These are phyloP conservation scores for Chlorella ohadii DNA, from an alignment of 139 green algal species.

Conservation along the genomic window DNA sequence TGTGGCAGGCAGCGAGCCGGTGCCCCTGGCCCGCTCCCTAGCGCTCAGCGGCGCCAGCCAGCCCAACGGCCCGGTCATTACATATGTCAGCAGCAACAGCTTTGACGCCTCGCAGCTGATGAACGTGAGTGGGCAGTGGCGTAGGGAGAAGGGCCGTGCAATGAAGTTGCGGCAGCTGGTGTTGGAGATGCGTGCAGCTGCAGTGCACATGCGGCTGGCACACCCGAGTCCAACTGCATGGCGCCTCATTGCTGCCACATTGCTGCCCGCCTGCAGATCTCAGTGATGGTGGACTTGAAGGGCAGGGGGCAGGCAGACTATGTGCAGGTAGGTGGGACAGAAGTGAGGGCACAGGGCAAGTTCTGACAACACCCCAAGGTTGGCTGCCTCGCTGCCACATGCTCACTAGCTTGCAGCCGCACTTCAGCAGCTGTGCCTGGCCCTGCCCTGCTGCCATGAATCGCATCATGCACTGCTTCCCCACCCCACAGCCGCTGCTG, in stretches of 20 bases:
- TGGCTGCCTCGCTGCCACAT: too few relatives aligned
- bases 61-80: background rate
- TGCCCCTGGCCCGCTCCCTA: background rate
- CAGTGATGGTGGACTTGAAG: background rate
- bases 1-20: background rate
- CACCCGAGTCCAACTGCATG: too few relatives aligned
- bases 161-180: background rate
- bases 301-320: background rate
- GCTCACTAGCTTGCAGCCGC: too few relatives aligned
- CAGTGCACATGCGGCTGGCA: too few relatives aligned
- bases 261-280: background rate
- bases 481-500: background rate
- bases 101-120: background rate
- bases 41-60: background rate
- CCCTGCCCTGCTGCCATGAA: too few relatives aligned
- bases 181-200: background rate
- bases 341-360: background rate
- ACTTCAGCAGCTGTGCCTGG: too few relatives aligned
- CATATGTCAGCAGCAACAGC: background rate
- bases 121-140: background rate
- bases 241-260: background rate
- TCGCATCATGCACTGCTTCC: too few relatives aligned
- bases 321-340: background rate
- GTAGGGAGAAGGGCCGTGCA: too few relatives aligned
- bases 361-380: too few relatives aligned